These are phyloP conservation scores for Boletus eberwhitei DNA, from an alignment of 768 basidiomycete species.

Conservation along the genomic window DNA sequence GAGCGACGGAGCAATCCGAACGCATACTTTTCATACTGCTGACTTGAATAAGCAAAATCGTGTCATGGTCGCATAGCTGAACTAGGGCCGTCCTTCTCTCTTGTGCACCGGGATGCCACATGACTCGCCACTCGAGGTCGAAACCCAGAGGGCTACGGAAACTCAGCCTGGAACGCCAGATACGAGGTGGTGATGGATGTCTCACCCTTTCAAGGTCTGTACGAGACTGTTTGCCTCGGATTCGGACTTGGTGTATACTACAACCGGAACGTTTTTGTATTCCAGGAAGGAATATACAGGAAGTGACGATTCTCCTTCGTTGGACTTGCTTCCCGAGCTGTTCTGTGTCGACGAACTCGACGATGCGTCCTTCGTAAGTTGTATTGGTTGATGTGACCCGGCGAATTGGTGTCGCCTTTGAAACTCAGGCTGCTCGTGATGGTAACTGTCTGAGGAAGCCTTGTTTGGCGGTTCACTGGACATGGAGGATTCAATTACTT, in stretches of 20 bases:
- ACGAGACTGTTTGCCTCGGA: slow-evolving; percentile 41
- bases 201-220: slow-evolving; percentile 36
- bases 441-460: neutral
- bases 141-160: slow-evolving; percentile 44
- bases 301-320: slow-evolving; percentile 10
- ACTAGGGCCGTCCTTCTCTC: slow-evolving; percentile 42
- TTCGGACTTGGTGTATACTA: slow-evolving; percentile 41
- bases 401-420: neutral
- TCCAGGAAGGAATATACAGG: slow-evolving; percentile 40
- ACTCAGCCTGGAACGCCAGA: neutral
- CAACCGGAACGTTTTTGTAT: slow-evolving; percentile 26
- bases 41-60: slow-evolving; percentile 47
- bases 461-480: slow-evolving; percentile 1
- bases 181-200: neutral
- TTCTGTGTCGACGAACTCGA: slow-evolving; percentile 5
- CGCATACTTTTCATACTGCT: slow-evolving; percentile 44
- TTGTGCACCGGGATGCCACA: slow-evolving; percentile 28
- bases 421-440: neutral
- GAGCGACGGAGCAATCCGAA: neutral
- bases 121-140: slow-evolving; percentile 49
- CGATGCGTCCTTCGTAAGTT: neutral
- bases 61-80: slow-evolving; percentile 42
- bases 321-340: neutral
- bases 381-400: neutral
- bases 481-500: neutral